Evolutionary conservation across 2,329 filamentous ascomycete genomes (phyloP), one percentile per base, ranked within the genome.

Genomic region (Aspergillus alliaceus): DNA sequence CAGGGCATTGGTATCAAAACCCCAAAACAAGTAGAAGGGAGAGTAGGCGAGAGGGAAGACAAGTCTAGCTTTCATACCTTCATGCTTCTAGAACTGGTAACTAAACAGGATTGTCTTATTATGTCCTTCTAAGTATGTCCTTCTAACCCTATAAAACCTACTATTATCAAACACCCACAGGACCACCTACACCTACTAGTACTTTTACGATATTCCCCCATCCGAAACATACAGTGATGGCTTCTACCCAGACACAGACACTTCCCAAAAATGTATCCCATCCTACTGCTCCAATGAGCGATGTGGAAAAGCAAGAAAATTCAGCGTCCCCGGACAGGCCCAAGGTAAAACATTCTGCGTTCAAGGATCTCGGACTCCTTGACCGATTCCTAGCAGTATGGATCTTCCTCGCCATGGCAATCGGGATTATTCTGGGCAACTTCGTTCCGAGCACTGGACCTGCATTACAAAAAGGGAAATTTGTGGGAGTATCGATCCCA

Each of bases 401-500:
- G 90, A 93, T 93, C 58, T 79, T 93, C 25, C 81, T 93, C 0
- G 89, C 90, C 46, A 95, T 95, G 86, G 80, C 83, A 1, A 74
- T 91, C 7, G 90, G 90, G 3, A 87, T 95, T 42, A 75, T 93
- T 1, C 75, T 93, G 0, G 90, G 89, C 6, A 93, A 93, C 72
- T 90, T 92, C 59, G 88, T 90, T 1, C 82, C 84, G 0, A 78
- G 77, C 22, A 84, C 84, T 1, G 86, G 84, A 0, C 81, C 81
- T 0, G 82, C 86, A 0, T 72, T 95, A 14, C 84, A 93, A 60
- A 84, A 81, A 64, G 90, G 90, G 6, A 83, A 84, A 25, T 92
- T 93, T 64, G 88, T 90, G 0, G 86, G 86, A 0, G 86, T 90
- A 0, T 88, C 85, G 1, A 75, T 88, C 24, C 87, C 87, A 0